Percentiles rank a stretch among this genome's conserved stretches.
phyloP scores from a whole-genome alignment of 1,139 yeast species.

The Pichia inconspicua region DNA sequence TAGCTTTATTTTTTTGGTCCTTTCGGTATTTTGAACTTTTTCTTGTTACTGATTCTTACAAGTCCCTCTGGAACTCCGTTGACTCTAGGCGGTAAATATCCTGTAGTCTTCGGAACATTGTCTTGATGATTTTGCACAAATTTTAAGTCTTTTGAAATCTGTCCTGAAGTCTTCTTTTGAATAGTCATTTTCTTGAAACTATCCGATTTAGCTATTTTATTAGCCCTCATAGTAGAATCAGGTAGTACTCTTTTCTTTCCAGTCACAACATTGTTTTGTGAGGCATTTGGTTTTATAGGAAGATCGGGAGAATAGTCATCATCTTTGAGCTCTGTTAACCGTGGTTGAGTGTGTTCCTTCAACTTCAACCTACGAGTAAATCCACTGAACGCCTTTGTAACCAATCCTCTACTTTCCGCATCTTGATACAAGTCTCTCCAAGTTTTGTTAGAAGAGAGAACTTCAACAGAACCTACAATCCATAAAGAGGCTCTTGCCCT shows the following conservation, averaged over 20 bases:
- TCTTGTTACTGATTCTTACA: slow-evolving; percentile 19
- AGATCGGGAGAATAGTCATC: not conserved
- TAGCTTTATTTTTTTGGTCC: not conserved
- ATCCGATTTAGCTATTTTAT: not conserved
- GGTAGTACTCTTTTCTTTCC: not conserved
- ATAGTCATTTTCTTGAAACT: not conserved
- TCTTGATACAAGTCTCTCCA: slow-evolving; percentile 64
- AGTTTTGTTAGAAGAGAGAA: slow-evolving; percentile 53
- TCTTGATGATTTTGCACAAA: not conserved
- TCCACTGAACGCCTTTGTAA: slow-evolving; percentile 19
- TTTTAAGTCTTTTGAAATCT: not conserved
- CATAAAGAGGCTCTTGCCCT: slow-evolving; percentile 90
- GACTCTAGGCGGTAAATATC: slow-evolving; percentile 4
- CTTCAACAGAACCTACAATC: slow-evolving; percentile 74
- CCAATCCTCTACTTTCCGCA: slow-evolving; percentile 43
- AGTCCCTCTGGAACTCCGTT: slow-evolving; percentile 9
- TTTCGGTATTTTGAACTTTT: not conserved
- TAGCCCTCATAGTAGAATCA: not conserved
- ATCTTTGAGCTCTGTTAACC: not conserved
- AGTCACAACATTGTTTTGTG: not conserved
- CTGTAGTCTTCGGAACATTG: slow-evolving; percentile 3
- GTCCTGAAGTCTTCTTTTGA: not conserved
- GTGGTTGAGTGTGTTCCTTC: not conserved
- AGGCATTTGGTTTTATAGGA: not conserved
- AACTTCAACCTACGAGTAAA: slow-evolving; percentile 15